phyloP scores from a whole-genome alignment of 2,329 filamentous ascomycete species.

The Verticillium zaregamsianum region DNA sequence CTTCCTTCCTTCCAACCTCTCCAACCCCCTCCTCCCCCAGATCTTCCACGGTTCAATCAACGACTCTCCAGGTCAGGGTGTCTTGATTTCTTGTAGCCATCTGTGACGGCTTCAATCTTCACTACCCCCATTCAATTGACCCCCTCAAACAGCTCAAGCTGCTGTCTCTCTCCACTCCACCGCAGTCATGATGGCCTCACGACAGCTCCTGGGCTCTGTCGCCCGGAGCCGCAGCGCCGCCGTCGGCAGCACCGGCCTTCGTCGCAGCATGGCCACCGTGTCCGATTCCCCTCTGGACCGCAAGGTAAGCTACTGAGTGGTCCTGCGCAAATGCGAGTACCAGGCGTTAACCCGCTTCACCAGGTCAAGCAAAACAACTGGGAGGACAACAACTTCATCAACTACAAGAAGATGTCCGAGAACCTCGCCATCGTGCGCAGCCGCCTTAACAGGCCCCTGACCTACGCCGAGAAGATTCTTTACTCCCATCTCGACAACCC shows the following conservation, averaged over 20 bases:
- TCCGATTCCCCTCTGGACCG: conserved; percentile 81
- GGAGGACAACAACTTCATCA: conserved; percentile 96
- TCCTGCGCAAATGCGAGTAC: neutral
- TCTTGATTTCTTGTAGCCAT: conserved; percentile 3
- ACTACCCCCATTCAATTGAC: conserved; percentile 25
- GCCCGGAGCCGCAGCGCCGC: conserved; percentile 56
- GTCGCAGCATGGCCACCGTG: conserved; percentile 74
- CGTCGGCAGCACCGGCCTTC: conserved; percentile 56
- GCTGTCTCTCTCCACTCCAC: conserved; percentile 18
- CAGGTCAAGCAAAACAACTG: conserved; percentile 91
- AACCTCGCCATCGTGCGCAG: conserved; percentile 87
- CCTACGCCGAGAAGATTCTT: conserved; percentile 96
- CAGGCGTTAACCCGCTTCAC: neutral
- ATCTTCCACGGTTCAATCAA: neutral
- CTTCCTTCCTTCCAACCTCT: conserved; percentile 21
- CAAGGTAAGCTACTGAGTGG: conserved; percentile 58
- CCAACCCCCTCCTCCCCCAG: conserved; percentile 7
- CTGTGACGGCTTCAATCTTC: conserved; percentile 2
- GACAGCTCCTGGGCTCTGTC: conserved; percentile 63
- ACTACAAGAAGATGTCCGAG: conserved; percentile 99
- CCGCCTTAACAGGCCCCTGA: conserved; percentile 88
- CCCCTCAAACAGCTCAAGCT: conserved; percentile 11
- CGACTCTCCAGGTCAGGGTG: conserved; percentile 8
- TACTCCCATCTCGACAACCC: conserved; percentile 99
- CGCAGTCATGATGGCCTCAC: conserved; percentile 64